Conservation (phyloP, 2,329 filamentous ascomycete species). For the Fusarium piperis region DNA sequence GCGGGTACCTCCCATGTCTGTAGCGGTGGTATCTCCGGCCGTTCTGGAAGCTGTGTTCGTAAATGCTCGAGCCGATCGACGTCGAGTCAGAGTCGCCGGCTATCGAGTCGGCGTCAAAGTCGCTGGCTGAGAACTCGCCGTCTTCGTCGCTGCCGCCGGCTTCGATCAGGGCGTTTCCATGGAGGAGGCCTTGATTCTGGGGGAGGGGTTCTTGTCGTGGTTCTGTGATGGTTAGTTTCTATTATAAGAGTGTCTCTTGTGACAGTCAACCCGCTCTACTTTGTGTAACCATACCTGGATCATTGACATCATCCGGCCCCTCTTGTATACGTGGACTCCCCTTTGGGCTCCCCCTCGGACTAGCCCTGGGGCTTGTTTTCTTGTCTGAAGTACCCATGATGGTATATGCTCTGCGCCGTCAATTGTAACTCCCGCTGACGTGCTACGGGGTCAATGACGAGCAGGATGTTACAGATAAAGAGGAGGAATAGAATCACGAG, state of each 20-base stretch:
- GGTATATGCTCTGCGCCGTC: neutral
- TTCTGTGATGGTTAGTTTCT: neutral
- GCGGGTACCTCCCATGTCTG: slow-evolving; percentile 51
- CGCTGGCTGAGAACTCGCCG: slow-evolving; percentile 47
- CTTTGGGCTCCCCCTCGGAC: slow-evolving; percentile 7
- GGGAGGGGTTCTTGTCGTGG: neutral
- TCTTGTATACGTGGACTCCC: neutral
- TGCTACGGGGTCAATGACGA: neutral
- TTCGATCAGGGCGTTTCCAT: slow-evolving; percentile 44
- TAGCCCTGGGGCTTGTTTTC: slow-evolving; percentile 1
- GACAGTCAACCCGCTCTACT: neutral
- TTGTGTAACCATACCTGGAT: slow-evolving; percentile 19
- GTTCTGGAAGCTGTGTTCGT: slow-evolving; percentile 47
- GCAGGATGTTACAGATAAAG: neutral
- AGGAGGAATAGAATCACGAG: neutral
- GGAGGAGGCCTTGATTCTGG: slow-evolving; percentile 38
- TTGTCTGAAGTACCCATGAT: slow-evolving; percentile 12
- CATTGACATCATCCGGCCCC: neutral
- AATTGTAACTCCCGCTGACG: neutral
- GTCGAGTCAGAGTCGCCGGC: slow-evolving; percentile 42
- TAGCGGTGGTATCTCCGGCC: slow-evolving; percentile 52
- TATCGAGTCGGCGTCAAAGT: slow-evolving; percentile 44
- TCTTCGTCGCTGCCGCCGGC: slow-evolving; percentile 47
- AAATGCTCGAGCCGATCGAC: slow-evolving; percentile 47
- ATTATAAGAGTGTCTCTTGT: neutral